A percentile compares a stretch with the other conserved stretches of the same genome.
phyloP scores from a whole-genome alignment of 2,329 filamentous ascomycete species.

The Ceratocystis variospora region DNA sequence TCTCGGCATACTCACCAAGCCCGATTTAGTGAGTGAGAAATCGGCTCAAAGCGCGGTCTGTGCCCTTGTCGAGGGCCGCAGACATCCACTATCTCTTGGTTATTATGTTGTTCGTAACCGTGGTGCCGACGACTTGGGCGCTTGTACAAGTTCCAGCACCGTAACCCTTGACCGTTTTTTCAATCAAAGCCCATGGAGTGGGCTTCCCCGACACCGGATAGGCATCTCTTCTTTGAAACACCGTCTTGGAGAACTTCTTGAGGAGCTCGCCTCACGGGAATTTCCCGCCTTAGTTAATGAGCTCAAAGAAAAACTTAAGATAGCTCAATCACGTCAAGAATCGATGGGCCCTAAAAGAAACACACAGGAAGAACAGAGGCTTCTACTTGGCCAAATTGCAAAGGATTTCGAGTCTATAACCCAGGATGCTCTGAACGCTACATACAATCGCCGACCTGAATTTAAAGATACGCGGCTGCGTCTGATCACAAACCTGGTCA shows the following conservation, averaged over 20 bases:
- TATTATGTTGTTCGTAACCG: constrained; percentile 23
- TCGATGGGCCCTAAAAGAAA: constrained; percentile 19
- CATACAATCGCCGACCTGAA: constrained; percentile 17
- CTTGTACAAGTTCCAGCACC: not conserved
- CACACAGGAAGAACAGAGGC: constrained; percentile 20
- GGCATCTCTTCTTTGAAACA: constrained; percentile 22
- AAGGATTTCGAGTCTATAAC: constrained; percentile 21
- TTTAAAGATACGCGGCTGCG: constrained; percentile 20
- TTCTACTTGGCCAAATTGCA: constrained; percentile 20
- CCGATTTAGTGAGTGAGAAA: constrained; percentile 26
- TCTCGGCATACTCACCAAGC: constrained; percentile 33
- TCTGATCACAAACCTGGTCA: constrained; percentile 22
- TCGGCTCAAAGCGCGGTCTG: constrained; percentile 20
- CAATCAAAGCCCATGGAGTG: constrained; percentile 26
- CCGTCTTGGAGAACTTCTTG: constrained; percentile 23
- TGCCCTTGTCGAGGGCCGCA: constrained; percentile 20
- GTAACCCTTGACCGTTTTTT: constrained; percentile 29
- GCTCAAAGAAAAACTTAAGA: constrained; percentile 13
- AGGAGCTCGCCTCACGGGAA: constrained; percentile 23
- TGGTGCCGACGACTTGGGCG: constrained; percentile 21
- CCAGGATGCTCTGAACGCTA: constrained; percentile 15
- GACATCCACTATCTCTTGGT: constrained; percentile 20
- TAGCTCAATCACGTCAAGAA: constrained; percentile 6
- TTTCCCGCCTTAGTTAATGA: constrained; percentile 24
- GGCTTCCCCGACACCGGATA: constrained; percentile 21